Percentiles rank a stretch among this genome's conserved stretches.
Conservation (phyloP, 352 stramenopile species). For the Globisporangium splendens region DNA sequence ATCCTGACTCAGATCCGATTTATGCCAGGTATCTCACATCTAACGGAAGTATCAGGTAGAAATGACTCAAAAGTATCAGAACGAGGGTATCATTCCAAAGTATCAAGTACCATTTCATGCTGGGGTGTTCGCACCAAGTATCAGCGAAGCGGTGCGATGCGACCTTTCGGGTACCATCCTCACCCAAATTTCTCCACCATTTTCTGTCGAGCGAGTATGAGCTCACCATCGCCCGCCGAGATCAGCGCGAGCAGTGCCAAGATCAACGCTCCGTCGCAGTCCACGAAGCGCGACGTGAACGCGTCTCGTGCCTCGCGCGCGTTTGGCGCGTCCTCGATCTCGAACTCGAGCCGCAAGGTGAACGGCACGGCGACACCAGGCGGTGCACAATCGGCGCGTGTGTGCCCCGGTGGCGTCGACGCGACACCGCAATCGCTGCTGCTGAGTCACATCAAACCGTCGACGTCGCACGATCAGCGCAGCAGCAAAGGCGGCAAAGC, state of each 20-base stretch:
- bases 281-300: conserved; percentile 44
- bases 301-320: conserved; percentile 43
- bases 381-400: conserved; percentile 38
- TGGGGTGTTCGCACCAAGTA: not conserved
- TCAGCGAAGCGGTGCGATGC: not conserved
- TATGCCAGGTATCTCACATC: too few relatives aligned
- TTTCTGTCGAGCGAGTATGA: conserved; percentile 24
- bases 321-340: conserved; percentile 58
- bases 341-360: conserved; percentile 65
- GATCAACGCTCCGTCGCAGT: conserved; percentile 17
- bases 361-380: conserved; percentile 36
- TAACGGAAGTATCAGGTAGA: too few relatives aligned
- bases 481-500: conserved; percentile 20
- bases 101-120: too few relatives aligned
- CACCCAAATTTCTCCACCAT: not conserved
- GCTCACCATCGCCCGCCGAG: conserved; percentile 41
- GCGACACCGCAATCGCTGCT: conserved; percentile 79
- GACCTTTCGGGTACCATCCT: too few relatives aligned
- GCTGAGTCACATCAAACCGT: conserved; percentile 65
- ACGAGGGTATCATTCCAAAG: too few relatives aligned
- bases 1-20: too few relatives aligned
- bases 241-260: conserved; percentile 33
- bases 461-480: conserved; percentile 27
- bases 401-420: conserved; percentile 66
- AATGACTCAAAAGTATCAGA: not conserved